Conservation (phyloP, 2,329 filamentous ascomycete species). For the Nemania abortiva region DNA sequence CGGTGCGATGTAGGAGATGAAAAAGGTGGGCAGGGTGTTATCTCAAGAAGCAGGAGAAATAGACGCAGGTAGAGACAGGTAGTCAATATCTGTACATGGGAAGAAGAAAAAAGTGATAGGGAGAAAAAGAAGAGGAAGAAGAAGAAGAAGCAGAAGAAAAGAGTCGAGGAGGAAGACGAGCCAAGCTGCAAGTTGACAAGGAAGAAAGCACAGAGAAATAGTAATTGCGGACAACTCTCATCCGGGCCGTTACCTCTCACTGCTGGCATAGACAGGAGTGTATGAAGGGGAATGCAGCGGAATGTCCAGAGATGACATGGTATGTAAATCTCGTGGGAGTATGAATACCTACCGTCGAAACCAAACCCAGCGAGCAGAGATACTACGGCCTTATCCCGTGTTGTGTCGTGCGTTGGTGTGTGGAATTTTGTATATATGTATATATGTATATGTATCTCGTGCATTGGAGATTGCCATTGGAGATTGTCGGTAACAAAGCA, state of each 20-base stretch:
- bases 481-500: conserved; percentile 32
- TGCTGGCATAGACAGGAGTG: conserved; percentile 23
- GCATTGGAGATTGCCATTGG: neutral
- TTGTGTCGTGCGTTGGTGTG: conserved; percentile 21
- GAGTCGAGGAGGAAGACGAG: conserved; percentile 21
- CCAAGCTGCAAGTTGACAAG: conserved; percentile 33
- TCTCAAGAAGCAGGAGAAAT: neutral
- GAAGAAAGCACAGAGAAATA: conserved; percentile 35
- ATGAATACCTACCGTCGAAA: conserved; percentile 18
- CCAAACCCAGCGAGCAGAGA: conserved; percentile 22
- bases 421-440: conserved; percentile 12
- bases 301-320: conserved; percentile 35
- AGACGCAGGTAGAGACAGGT: conserved; percentile 3
- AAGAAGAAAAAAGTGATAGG: neutral
- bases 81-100: conserved; percentile 14
- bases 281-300: conserved; percentile 24
- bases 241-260: conserved; percentile 32
- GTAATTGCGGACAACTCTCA: conserved; percentile 34
- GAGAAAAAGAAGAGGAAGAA: neutral
- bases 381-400: conserved; percentile 28
- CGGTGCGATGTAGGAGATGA: conserved; percentile 13
- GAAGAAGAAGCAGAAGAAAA: conserved; percentile 1
- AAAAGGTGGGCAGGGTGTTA: conserved; percentile 1
- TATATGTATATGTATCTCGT: neutral
- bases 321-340: conserved; percentile 24